A percentile compares a stretch with the other conserved stretches of the same genome.
These are phyloP conservation scores for Salix dunnii DNA, from an alignment of 345 rosid genomes.

Conservation along the genomic window DNA sequence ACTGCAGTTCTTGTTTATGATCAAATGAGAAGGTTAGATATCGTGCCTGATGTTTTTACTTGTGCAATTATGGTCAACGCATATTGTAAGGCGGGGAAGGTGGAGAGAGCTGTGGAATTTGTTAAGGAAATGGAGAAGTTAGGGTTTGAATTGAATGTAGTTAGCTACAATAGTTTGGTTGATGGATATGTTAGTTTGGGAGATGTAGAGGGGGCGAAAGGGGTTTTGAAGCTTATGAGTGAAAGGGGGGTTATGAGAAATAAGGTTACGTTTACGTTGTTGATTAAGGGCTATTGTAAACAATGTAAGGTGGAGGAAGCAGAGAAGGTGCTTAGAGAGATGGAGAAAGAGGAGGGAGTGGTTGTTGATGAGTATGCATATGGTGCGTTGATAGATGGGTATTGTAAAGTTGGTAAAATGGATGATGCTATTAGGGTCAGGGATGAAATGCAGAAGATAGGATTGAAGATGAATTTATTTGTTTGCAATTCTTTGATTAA, in stretches of 20 bases:
- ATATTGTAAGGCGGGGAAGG: conserved; percentile 49
- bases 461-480: conserved; percentile 58
- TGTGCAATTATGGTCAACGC: conserved; percentile 72
- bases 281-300: conserved; percentile 66
- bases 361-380: conserved; percentile 57
- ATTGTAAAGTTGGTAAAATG: conserved; percentile 57
- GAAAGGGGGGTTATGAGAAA: conserved; percentile 47
- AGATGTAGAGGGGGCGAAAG: conserved; percentile 48
- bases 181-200: conserved; percentile 62
- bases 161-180: conserved; percentile 68
- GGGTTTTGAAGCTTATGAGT: conserved; percentile 46
- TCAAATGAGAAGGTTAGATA: conserved; percentile 56
- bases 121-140: conserved; percentile 41
- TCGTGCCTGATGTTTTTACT: conserved; percentile 73
- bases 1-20: conserved; percentile 61
- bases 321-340: conserved; percentile 39
- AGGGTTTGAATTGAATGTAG: conserved; percentile 63
- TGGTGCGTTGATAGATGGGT: conserved; percentile 78
- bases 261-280: conserved; percentile 49
- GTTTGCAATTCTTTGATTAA: conserved; percentile 73
- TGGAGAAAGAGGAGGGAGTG: conserved; percentile 32
- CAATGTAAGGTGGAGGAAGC: conserved; percentile 54
- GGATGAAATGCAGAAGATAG: conserved; percentile 54
- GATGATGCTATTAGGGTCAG: conserved; percentile 55
- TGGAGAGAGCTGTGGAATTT: conserved; percentile 52